Conservation (phyloP, 2,329 filamentous ascomycete genomes). For the Fusarium armeniacum region DNA sequence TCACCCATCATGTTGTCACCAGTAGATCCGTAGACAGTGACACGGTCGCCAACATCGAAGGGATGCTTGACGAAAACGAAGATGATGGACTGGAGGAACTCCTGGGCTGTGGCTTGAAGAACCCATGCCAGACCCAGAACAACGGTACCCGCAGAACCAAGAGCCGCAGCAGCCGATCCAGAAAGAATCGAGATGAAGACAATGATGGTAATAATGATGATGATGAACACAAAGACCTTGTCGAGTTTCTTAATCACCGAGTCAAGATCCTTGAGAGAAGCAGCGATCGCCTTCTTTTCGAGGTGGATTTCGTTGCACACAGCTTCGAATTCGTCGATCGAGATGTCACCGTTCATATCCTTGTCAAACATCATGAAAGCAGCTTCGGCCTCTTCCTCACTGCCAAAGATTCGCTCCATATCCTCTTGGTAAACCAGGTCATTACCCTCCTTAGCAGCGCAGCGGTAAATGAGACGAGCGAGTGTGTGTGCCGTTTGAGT, state of each 20-base stretch:
- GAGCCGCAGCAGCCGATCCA: slow-evolving; percentile 86
- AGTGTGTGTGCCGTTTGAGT: slow-evolving; percentile 84
- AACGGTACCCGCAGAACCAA: slow-evolving; percentile 90
- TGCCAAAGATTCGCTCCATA: slow-evolving; percentile 81
- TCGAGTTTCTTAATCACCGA: slow-evolving; percentile 93
- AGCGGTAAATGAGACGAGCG: slow-evolving; percentile 89
- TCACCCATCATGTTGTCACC: slow-evolving; percentile 84
- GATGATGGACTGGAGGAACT: slow-evolving; percentile 92
- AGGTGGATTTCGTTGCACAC: slow-evolving; percentile 95
- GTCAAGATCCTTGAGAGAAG: slow-evolving; percentile 93
- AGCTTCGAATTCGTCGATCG: slow-evolving; percentile 92
- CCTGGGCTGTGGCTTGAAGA: slow-evolving; percentile 91
- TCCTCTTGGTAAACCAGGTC: slow-evolving; percentile 86
- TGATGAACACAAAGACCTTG: slow-evolving; percentile 88
- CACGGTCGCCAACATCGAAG: slow-evolving; percentile 94
- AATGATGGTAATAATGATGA: slow-evolving; percentile 82
- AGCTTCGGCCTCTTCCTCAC: slow-evolving; percentile 86
- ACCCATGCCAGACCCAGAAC: slow-evolving; percentile 94
- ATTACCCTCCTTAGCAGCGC: slow-evolving; percentile 79
- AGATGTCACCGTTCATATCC: slow-evolving; percentile 96
- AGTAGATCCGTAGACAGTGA: slow-evolving; percentile 91
- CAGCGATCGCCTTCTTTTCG: slow-evolving; percentile 95
- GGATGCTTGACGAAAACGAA: slow-evolving; percentile 98
- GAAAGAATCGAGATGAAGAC: slow-evolving; percentile 93
- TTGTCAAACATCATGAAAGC: slow-evolving; percentile 96